Base-by-base conservation (phyloP, 176 grass and related monocot genomes). In the Triticum dicoccoides region DNA sequence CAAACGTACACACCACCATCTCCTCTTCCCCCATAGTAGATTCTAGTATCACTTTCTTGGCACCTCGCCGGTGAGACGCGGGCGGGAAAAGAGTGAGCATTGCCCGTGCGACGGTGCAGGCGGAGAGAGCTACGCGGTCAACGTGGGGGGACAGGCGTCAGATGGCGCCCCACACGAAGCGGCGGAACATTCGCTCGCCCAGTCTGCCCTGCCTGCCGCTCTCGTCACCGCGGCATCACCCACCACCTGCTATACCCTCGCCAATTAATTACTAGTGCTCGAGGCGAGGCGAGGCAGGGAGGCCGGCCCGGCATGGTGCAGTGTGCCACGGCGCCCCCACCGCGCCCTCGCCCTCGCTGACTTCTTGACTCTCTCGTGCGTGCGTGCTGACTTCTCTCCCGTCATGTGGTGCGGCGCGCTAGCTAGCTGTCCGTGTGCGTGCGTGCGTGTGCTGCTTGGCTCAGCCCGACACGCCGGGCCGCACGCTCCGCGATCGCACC, bases 171-270 rank as follows among this genome's bases (percentile, higher is more conserved):
- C 68, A 70, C 68, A 83, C 78, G 78, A 80, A 71, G 77, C 88
- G 85, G 82, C 88, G 82, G 82, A 78, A 86, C 88, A 93, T 88
- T 88, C 85, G 88, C 69, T 11, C 49, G 49, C 49, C 5, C 68
- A n/a, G 35, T 41, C 51, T 39, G 68, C 78, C 69, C 73, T 42
- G 17, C 17, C 77, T 5, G 12, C 47, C 17, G 69, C 63, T 21
- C 8, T 61, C 86, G 89, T 88, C 92, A 88, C 82, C 72, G 73
- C 30, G 49, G 69, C 80, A 61, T 86, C 82, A 86, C 74, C 82
- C 86, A 83, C 82, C 86, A 83, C 88, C 33, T 52, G 14, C 51
- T 0, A 52, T 5, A 2, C 33, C 41, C 32, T 14, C 17, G 25
- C 64, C 20, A 69, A 39, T 72, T 44, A 72, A 32, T 15, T 15